Base-by-base conservation (phyloP, 2,329 filamentous ascomycete genomes). In the Parafenestella ontariensis region DNA sequence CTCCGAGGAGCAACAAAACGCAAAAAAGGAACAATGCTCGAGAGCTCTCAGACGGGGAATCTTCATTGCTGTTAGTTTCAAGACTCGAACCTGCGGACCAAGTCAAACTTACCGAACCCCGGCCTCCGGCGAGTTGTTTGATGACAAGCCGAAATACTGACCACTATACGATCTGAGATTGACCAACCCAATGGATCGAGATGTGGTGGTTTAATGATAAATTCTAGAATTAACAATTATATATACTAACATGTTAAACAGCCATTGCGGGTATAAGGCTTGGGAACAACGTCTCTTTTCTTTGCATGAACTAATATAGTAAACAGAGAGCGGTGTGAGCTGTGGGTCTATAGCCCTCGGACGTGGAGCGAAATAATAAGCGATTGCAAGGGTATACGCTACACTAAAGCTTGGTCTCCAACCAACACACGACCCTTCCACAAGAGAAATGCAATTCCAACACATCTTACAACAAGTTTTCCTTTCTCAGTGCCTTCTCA, bases 121-220 rank as follows among this genome's bases (percentile, higher is more conserved):
- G 41, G 41, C 37, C 58, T 61, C 55, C 58, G 39, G 58, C 58
- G 58, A 17, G 20, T 40, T 52, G 49, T 49, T 46, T 39, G 20
- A 37, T 61, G 58, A 61, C 58, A 61, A 61, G 58, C 58, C 40
- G 55, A 61, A 61, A 61, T 61, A 56, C 52, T 61, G 50, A 61
- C 58, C 58, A 58, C 58, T 61, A 61, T 56, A 61, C 58, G 43
- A 58, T 49, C 49, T 43, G 42, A 58, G 58, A 61, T 45, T 37
- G 39, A n/a, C 29, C 31, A 40, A 51, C 39, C 29, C 13, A 5
- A 6, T 31, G 21, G 6, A 18, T 15, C 26, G 43, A 55, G 39
- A 34, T 21, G 7, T 44, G 28, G 40, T 54, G 39, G 39, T 17
- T 47, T 44, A 48, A 59, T 59, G 55, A 26, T 24, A 40, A 13